These are phyloP conservation scores for Stagonosporopsis rhizophila DNA, from an alignment of 2,329 filamentous ascomycete species.

Conservation along the genomic window DNA sequence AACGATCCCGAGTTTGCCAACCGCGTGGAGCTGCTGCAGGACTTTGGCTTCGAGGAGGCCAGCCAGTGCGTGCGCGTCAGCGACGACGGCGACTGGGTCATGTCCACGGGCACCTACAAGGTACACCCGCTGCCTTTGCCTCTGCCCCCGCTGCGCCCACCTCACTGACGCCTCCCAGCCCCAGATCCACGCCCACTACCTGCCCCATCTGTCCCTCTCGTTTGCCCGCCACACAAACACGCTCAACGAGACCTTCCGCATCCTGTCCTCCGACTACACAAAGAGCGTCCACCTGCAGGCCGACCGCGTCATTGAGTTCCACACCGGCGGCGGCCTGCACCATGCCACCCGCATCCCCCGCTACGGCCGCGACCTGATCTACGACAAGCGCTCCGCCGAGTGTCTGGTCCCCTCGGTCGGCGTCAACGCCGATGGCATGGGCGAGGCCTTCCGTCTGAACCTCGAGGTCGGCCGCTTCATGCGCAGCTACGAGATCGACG, in stretches of 20 bases:
- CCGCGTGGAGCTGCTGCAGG: conserved; percentile 91
- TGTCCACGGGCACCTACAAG: conserved; percentile 41
- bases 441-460: conserved; percentile 92
- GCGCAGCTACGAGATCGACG: conserved; percentile 89
- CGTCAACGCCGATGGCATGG: conserved; percentile 81
- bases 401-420: conserved; percentile 88
- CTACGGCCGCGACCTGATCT: conserved; percentile 89
- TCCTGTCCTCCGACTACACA: conserved; percentile 89
- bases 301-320: conserved; percentile 90
- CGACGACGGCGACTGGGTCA: conserved; percentile 90
- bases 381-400: conserved; percentile 82
- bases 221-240: conserved; percentile 91
- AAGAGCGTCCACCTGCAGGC: conserved; percentile 94
- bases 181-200: conserved; percentile 94
- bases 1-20: conserved; percentile 92
- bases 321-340: conserved; percentile 86
- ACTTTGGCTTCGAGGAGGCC: conserved; percentile 97
- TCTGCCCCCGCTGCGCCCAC: too few species aligned
- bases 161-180: conserved; percentile 47
- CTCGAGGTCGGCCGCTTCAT: conserved; percentile 92
- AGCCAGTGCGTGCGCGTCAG: conserved; percentile 88
- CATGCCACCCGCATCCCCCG: conserved; percentile 88
- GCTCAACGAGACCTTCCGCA: conserved; percentile 87
- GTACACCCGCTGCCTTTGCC: too few species aligned
- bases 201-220: conserved; percentile 91